Evolutionary conservation across 257 asterid species (phyloP).

Genomic region (Osmanthus fragrans): DNA sequence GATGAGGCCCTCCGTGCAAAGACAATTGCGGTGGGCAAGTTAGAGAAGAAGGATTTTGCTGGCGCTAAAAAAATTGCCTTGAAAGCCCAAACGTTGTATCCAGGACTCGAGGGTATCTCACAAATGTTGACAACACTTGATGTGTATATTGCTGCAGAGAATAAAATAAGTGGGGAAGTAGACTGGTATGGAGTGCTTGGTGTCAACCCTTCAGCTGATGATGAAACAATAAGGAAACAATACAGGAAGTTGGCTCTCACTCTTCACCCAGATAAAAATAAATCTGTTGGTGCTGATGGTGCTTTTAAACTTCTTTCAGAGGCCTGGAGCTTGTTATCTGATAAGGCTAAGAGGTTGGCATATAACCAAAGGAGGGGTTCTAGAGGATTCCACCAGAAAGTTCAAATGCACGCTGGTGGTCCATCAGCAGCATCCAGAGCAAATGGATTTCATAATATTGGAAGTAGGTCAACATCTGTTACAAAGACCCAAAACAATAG

Average conservation of each 20-base stretch:
- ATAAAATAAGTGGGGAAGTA: constrained; percentile 62
- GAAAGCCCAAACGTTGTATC: constrained; percentile 64
- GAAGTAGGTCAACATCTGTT: constrained; percentile 37
- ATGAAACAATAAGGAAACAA: constrained; percentile 58
- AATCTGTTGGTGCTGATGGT: constrained; percentile 63
- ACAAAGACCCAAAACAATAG: constrained; percentile 37
- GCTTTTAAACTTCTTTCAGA: constrained; percentile 74
- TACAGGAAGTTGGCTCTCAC: constrained; percentile 69
- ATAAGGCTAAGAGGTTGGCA: constrained; percentile 54
- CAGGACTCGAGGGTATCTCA: constrained; percentile 60
- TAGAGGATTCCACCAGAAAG: constrained; percentile 45
- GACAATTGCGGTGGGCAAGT: constrained; percentile 56
- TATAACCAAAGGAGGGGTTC: constrained; percentile 63
- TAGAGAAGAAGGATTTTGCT: constrained; percentile 53
- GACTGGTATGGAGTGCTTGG: constrained; percentile 82
- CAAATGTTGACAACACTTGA: constrained; percentile 63
- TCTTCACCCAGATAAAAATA: constrained; percentile 80
- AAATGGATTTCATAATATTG: constrained; percentile 51
- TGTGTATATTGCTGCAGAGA: constrained; percentile 63
- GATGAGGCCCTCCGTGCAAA: constrained; percentile 78
- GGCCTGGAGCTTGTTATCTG: constrained; percentile 76
- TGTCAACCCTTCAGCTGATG: constrained; percentile 66
- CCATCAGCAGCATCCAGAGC: constrained; percentile 48
- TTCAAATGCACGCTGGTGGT: constrained; percentile 42
- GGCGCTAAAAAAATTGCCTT: constrained; percentile 64